Conservation (phyloP, 495 filamentous ascomycete genomes). For the Sordaria brevicollis region DNA sequence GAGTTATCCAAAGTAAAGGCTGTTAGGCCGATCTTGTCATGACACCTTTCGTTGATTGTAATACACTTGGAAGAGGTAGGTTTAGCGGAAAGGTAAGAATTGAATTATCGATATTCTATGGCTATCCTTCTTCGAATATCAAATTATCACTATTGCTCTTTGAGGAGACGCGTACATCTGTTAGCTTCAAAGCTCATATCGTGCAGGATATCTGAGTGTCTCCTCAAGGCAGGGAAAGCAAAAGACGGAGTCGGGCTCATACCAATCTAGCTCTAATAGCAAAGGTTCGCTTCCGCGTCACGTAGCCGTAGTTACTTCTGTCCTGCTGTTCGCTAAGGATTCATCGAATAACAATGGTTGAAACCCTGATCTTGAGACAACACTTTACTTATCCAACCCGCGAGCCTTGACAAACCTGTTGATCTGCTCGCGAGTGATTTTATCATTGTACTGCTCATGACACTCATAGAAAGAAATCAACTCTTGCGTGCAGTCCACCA, state of each 20-base stretch:
- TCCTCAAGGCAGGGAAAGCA: not conserved
- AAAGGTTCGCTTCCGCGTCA: not conserved
- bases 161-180: not conserved
- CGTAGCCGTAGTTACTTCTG: not conserved
- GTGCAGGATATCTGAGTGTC: not conserved
- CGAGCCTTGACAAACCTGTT: constrained; percentile 74
- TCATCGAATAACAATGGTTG: not conserved
- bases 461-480: constrained; percentile 90
- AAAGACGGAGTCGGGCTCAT: not conserved
- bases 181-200: not conserved
- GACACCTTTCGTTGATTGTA: not conserved
- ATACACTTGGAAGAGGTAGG: not conserved
- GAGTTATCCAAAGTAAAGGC: not conserved
- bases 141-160: not conserved
- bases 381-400: constrained; percentile 58
- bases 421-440: constrained; percentile 53
- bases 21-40: not conserved
- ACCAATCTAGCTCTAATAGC: not conserved
- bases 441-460: constrained; percentile 84
- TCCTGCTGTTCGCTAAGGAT: not conserved
- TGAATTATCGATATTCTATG: not conserved
- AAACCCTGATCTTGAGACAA: not conserved
- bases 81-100: not conserved
- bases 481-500: constrained; percentile 91
- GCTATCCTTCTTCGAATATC: not conserved